Evolutionary conservation across 805 yeast genomes (phyloP).

Genomic region (Yamadazyma sp.): DNA sequence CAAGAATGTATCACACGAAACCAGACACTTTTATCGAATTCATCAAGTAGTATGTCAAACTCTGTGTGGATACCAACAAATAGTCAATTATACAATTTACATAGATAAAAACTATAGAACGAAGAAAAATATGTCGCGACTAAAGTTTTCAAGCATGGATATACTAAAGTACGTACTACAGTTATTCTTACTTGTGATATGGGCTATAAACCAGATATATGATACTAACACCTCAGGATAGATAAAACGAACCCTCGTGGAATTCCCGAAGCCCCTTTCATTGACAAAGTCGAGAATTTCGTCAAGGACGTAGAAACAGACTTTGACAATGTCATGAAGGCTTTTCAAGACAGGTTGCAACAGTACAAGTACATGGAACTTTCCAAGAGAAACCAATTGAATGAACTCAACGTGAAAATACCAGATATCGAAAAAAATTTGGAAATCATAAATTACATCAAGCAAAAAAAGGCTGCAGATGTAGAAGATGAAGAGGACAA

Average conservation of each 20-base stretch:
- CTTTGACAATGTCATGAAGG: conserved; percentile 64
- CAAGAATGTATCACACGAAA: too few relatives aligned
- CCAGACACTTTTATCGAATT: too few relatives aligned
- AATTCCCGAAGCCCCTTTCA: conserved; percentile 94
- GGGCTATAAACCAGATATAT: too few relatives aligned
- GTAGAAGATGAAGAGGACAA: conserved; percentile 28
- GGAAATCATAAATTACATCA: conserved; percentile 63
- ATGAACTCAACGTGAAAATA: conserved; percentile 62
- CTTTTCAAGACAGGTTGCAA: conserved; percentile 84
- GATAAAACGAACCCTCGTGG: conserved; percentile 83
- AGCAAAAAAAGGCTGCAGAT: conserved; percentile 41
- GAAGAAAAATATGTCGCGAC: too few relatives aligned
- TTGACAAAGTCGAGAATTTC: conserved; percentile 76
- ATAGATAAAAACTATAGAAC: too few relatives aligned
- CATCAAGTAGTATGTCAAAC: too few relatives aligned
- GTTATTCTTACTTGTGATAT: too few relatives aligned
- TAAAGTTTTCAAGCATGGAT: too few relatives aligned
- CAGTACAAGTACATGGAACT: conserved; percentile 88
- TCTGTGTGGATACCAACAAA: too few relatives aligned
- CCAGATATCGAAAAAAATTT: conserved; percentile 93
- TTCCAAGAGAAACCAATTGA: conserved; percentile 48
- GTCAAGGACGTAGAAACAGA: conserved; percentile 63
- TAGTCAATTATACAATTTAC: too few relatives aligned
- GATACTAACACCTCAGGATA: conserved; percentile 35
- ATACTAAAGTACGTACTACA: conserved; percentile 15